phyloP scores from a whole-genome alignment of 2,329 filamentous ascomycete species.

The Penicillium sp. region DNA sequence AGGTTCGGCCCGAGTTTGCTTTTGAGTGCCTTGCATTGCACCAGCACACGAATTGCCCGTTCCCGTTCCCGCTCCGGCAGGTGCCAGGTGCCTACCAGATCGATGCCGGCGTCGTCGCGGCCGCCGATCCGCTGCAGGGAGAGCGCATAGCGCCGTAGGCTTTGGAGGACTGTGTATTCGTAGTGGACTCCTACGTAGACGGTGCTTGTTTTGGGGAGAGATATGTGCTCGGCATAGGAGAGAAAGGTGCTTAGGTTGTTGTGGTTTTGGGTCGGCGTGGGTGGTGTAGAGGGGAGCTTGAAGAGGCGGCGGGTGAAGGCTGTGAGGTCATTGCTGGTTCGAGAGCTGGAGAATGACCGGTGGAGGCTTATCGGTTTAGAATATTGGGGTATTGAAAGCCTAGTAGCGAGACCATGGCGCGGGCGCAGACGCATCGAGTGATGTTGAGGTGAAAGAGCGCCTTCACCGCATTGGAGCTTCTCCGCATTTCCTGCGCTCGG shows the following conservation, averaged over 20 bases:
- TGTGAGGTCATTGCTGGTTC: constrained; percentile 13
- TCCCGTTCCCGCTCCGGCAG: constrained; percentile 32
- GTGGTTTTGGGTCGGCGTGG: constrained; percentile 34
- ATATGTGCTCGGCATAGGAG: constrained; percentile 36
- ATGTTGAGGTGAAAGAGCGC: constrained; percentile 7
- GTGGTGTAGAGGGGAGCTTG: constrained; percentile 34
- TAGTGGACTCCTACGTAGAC: constrained; percentile 46
- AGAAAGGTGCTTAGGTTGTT: constrained; percentile 40
- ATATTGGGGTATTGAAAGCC: not conserved
- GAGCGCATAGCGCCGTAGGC: constrained; percentile 40
- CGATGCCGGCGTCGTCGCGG: constrained; percentile 45
- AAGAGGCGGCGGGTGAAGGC: constrained; percentile 36
- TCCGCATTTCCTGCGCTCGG: constrained; percentile 19
- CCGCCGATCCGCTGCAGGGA: constrained; percentile 43
- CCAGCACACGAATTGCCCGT: constrained; percentile 39
- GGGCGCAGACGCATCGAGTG: constrained; percentile 19
- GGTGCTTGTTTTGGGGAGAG: constrained; percentile 36
- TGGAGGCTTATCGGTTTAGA: not conserved
- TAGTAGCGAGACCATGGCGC: constrained; percentile 13
- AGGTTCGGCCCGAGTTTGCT: constrained; percentile 43
- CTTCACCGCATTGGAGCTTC: constrained; percentile 22
- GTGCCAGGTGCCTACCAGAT: constrained; percentile 46
- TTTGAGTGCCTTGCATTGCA: constrained; percentile 46
- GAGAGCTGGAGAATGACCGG: constrained; percentile 15
- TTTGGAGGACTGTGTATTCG: constrained; percentile 43